phyloP scores from a whole-genome alignment of 164 flowering plant species.

The Piper longum region DNA sequence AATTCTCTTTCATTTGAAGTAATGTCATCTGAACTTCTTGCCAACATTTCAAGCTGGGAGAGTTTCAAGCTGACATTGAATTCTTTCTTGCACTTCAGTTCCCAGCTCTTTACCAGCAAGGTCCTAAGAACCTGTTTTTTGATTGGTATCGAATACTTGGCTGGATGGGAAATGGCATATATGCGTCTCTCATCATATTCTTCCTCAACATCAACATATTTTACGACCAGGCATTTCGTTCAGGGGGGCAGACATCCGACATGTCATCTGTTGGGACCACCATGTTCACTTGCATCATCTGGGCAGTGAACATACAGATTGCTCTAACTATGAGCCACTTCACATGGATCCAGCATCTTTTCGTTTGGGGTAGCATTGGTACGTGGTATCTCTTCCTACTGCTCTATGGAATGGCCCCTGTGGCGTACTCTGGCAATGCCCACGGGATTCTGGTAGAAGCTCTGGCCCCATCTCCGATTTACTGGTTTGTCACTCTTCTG shows the following conservation, averaged over 20 bases:
- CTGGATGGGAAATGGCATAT: conserved; percentile 41
- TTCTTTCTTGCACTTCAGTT: conserved; percentile 19
- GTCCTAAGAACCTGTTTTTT: conserved; percentile 31
- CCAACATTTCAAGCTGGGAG: background rate
- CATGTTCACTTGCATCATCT: conserved; percentile 37
- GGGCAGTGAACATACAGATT: conserved; percentile 57
- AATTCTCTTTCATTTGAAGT: background rate
- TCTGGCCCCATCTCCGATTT: conserved; percentile 31
- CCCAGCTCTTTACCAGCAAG: conserved; percentile 54
- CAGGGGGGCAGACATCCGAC: conserved; percentile 26
- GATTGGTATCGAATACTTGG: conserved; percentile 40
- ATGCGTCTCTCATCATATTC: conserved; percentile 35
- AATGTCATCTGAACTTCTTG: background rate
- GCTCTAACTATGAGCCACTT: conserved; percentile 46
- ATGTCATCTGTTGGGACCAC: conserved; percentile 31
- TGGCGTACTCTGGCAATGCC: conserved; percentile 18
- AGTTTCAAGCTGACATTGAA: background rate
- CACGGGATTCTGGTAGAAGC: conserved; percentile 28
- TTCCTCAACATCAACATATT: conserved; percentile 15
- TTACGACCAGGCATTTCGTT: conserved; percentile 22
- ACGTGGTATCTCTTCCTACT: conserved; percentile 40
- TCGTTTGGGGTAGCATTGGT: conserved; percentile 51
- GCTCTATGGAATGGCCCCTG: conserved; percentile 26
- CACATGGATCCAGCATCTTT: conserved; percentile 57
- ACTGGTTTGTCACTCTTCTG: conserved; percentile 34